Conservation (phyloP, 2,329 filamentous ascomycete species). For the Coniella lustricola region DNA sequence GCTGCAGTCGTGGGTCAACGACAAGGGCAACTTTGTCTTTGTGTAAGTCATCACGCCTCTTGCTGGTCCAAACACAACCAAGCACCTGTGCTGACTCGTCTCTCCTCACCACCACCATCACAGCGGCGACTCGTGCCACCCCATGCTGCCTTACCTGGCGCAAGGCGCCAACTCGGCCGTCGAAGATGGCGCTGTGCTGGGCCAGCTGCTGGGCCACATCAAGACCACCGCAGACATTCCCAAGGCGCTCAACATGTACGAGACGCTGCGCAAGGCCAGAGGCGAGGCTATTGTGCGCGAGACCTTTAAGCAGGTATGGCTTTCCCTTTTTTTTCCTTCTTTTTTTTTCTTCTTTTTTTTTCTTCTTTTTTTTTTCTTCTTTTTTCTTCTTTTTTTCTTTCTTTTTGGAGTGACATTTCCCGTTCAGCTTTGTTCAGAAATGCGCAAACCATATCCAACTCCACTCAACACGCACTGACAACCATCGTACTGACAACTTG, state of each 20-base stretch:
- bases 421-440: no score
- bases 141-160: constrained; percentile 56
- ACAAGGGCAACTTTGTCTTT: constrained; percentile 42
- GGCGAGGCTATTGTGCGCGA: constrained; percentile 51
- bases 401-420: not conserved
- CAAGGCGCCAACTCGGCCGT: constrained; percentile 61
- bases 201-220: constrained; percentile 47
- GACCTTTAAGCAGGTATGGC: constrained; percentile 42
- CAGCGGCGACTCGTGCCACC: constrained; percentile 55
- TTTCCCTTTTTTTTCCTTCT: no score
- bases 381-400: not conserved
- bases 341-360: not conserved
- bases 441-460: no score
- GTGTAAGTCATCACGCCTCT: constrained; percentile 32
- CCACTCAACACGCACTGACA: no score
- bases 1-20: constrained; percentile 48
- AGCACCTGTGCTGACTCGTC: not conserved
- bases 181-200: constrained; percentile 62
- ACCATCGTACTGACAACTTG: not conserved
- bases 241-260: constrained; percentile 37
- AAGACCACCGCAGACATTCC: constrained; percentile 38
- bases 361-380: not conserved
- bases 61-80: constrained; percentile 1
- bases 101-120: constrained; percentile 15
- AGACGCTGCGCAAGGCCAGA: constrained; percentile 39